Evolutionary conservation across 2,329 filamentous ascomycete genomes (phyloP), one percentile per base, ranked within the genome.

Genomic region (Fusarium palustre): DNA sequence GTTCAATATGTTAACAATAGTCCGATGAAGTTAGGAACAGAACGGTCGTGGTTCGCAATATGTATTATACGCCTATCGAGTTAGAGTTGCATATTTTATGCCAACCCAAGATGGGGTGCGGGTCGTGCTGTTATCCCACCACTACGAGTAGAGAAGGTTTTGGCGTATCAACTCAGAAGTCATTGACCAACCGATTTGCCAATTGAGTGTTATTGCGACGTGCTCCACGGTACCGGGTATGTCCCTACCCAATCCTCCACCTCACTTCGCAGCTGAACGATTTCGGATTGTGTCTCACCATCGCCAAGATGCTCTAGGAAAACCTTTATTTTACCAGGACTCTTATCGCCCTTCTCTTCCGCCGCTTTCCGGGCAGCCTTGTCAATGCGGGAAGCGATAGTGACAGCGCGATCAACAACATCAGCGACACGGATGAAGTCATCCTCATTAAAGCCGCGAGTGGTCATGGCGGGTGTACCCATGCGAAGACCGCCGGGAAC

Each of bases 381-480:
- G 80, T 94, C 90, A 46, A 97, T 83, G 63, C 91, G 88, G 71
- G 91, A 86, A 2, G 93, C 91, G 73, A 97, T 93, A 31, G 87
- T 88, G 47, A 97, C 93, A 11, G 92, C 91, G 48, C 92, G 89
- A 81, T 95, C 92, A 55, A 97, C 92, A 68, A 97, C 92, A 76
- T 93, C 91, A 16, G 92, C 93, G 16, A 97, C 92, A 18, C 92
- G 88, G 56, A 88, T 88, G 81, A 98, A 99, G 81, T 99, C 96
- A 57, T 91, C 89, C 75, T 94, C 90, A 72, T 87, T 88, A 79
- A 99, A 95, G n/a, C 95, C 96, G 65, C 96, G 90, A 20, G 93
- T 97, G 24, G 96, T 98, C 96, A 99, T 99, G 73, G 96, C 96
- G 0, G 96, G 96, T 1, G 95, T 96, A 58, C 96, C 96, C 82